Evolutionary conservation across 1,139 yeast genomes (phyloP).

Genomic region (Blastobotrys illinoisensis): DNA sequence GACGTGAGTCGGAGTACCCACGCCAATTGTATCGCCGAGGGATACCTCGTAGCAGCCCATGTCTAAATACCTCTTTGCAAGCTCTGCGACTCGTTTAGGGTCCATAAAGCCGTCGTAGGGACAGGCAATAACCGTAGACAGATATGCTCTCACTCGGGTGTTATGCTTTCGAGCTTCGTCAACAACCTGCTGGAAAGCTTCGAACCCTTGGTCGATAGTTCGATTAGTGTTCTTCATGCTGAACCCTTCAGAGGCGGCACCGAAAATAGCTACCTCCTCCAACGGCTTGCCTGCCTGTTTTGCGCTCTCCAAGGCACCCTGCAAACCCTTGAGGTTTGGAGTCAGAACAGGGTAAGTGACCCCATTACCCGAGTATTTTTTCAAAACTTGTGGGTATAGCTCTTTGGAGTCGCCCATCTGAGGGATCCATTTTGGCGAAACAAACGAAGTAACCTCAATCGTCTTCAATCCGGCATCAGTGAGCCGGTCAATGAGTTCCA

Average conservation of each 20-base stretch:
- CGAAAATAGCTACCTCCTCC: conserved; percentile 33
- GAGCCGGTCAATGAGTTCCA: conserved; percentile 30
- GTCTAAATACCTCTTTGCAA: conserved; percentile 27
- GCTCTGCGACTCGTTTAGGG: conserved; percentile 29
- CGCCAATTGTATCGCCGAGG: conserved; percentile 36
- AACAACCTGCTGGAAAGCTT: conserved; percentile 26
- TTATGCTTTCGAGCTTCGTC: conserved; percentile 24
- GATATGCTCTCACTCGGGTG: conserved; percentile 31
- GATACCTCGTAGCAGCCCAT: conserved; percentile 36
- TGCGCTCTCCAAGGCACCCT: conserved; percentile 26
- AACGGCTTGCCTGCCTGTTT: conserved; percentile 17
- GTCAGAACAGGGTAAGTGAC: conserved; percentile 31
- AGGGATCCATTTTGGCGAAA: conserved; percentile 38
- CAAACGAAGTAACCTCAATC: conserved; percentile 34
- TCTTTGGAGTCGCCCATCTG: conserved; percentile 31
- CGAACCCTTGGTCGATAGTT: conserved; percentile 28
- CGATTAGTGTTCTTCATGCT: conserved; percentile 32
- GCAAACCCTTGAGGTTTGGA: conserved; percentile 32
- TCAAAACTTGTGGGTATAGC: conserved; percentile 19
- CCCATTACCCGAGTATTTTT: conserved; percentile 20
- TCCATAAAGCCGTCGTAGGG: conserved; percentile 35
- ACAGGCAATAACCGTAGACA: conserved; percentile 34
- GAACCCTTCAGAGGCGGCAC: conserved; percentile 35
- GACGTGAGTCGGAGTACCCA: conserved; percentile 31
- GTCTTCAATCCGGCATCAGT: conserved; percentile 28